Base-by-base conservation (phyloP, 1,139 yeast genomes). In the Blastobotrys indianensis region DNA sequence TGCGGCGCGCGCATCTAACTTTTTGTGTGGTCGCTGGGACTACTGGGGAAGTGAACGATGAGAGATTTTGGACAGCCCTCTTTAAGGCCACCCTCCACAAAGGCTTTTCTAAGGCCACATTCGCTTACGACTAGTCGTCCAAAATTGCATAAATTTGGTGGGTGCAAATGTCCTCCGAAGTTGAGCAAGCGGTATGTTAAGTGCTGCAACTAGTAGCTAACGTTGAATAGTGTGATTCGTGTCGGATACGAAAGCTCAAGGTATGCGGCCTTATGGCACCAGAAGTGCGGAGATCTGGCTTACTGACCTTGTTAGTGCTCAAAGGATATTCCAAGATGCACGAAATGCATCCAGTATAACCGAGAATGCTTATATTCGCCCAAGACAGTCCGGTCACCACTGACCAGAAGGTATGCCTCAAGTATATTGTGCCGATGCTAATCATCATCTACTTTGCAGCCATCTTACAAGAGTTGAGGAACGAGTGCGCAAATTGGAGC, bases 291-390 rank as follows among this genome's bases (percentile, higher is more conserved):
- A 35, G 28, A 6, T 11, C 12, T 41, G 20, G 12, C 10, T 38
- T 17, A 13, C 17, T 28, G 70, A 70, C 53, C 72, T 72, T 44
- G n/a, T 13, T 20, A 59, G 75, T 74, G 76, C 69, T 83, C 90
- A 66, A 82, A 64, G 61, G 87, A 82, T 54, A 72, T 67, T 34
- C 96, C 95, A 4, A 76, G 77, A 54, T 86, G 95, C 61, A 70
- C 82, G 40, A 85, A 85, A 61, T 86, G 96, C 66, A 65, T 73
- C 13, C 79, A 76, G 47, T 87, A 85, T 60, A 72, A 74, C 37
- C 82, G 94, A 84, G 74, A 75, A 41, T 86, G 96, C 64, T 68
- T 77, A 3, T 86, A 86, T 62, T 79, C 85, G 25, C 95, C 96
- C 11, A 71, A 85, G 51, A 76, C 83, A 1, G 82, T 83, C 30